phyloP scores from a whole-genome alignment of 1,284 basidiomycete species.

The Cryptococcus sp. region DNA sequence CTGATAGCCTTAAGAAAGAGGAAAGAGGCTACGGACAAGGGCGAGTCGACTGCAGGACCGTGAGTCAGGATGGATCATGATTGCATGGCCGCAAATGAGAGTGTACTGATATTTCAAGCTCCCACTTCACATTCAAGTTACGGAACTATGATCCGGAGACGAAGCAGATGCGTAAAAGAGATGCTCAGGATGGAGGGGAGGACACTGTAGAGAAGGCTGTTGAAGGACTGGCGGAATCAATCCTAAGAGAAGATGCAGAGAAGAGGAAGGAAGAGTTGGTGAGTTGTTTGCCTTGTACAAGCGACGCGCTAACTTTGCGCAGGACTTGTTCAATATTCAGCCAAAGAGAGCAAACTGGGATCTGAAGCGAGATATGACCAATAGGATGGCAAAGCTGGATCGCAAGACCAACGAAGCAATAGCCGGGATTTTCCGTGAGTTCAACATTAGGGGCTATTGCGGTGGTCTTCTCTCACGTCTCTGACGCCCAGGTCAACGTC shows the following conservation, averaged over 20 bases:
- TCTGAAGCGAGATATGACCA: slow-evolving; percentile 88
- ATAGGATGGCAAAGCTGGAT: slow-evolving; percentile 82
- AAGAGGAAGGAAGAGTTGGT: slow-evolving; percentile 82
- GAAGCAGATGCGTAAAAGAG: slow-evolving; percentile 65
- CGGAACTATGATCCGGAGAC: slow-evolving; percentile 84
- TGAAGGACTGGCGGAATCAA: slow-evolving; percentile 73
- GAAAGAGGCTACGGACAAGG: slow-evolving; percentile 60
- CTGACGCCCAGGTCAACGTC: slow-evolving; percentile 34
- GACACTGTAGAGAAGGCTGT: slow-evolving; percentile 84
- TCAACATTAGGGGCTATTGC: not conserved
- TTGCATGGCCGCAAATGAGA: not conserved
- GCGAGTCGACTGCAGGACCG: slow-evolving; percentile 26
- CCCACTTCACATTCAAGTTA: slow-evolving; percentile 61
- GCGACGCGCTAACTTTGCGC: slow-evolving; percentile 1
- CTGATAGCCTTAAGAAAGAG: slow-evolving; percentile 72
- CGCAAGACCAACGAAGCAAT: slow-evolving; percentile 86
- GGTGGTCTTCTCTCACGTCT: not conserved
- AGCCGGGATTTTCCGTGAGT: slow-evolving; percentile 83
- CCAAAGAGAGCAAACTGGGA: slow-evolving; percentile 97
- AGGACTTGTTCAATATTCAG: slow-evolving; percentile 96
- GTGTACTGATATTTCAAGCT: slow-evolving; percentile 31
- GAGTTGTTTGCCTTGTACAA: slow-evolving; percentile 34
- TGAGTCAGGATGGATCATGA: slow-evolving; percentile 14
- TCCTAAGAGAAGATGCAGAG: slow-evolving; percentile 79
- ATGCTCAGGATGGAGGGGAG: slow-evolving; percentile 56